These are phyloP conservation scores for Heimioporus sp. DNA, from an alignment of 768 basidiomycete genomes.

Conservation along the genomic window DNA sequence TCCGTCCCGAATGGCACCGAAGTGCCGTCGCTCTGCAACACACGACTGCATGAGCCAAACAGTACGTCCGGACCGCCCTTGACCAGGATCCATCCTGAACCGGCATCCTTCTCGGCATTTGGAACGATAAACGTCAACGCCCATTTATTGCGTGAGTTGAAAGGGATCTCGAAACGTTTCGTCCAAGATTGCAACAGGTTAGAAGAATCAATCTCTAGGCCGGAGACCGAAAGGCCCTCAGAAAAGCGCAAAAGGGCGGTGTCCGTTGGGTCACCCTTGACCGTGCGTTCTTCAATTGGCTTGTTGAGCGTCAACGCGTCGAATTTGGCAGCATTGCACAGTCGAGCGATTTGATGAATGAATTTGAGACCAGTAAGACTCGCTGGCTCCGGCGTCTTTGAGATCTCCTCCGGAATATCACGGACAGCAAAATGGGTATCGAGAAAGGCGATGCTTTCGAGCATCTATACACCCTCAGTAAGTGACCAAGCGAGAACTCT, in stretches of 20 bases:
- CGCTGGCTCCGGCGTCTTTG: constrained; percentile 5
- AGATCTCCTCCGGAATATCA: constrained; percentile 9
- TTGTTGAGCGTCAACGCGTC: constrained; percentile 28
- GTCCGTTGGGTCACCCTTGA: constrained; percentile 51
- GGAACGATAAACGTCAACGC: constrained; percentile 42
- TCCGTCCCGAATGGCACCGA: constrained; percentile 29
- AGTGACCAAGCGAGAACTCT: too few relatives aligned
- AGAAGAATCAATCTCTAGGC: constrained; percentile 16
- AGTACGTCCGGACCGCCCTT: constrained; percentile 62
- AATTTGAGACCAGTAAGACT: constrained; percentile 16
- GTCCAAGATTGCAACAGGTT: constrained; percentile 19
- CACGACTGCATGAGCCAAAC: constrained; percentile 36
- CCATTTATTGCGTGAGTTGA: constrained; percentile 56
- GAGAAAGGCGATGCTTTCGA: constrained; percentile 39
- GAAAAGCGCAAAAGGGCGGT: constrained; percentile 51
- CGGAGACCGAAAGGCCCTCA: constrained; percentile 28
- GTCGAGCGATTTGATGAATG: constrained; percentile 40
- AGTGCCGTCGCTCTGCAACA: constrained; percentile 32
- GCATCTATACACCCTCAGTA: constrained; percentile 26
- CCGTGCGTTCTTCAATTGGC: constrained; percentile 31
- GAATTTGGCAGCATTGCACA: constrained; percentile 59
- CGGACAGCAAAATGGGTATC: constrained; percentile 21
- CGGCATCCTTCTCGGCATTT: constrained; percentile 4
- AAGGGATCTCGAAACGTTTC: constrained; percentile 37
- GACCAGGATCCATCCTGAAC: constrained; percentile 39